Evolutionary conservation across 1,139 yeast species (phyloP), one percentile per base, ranked within the genome.

Genomic region (Eremothecium cymbalariae): DNA sequence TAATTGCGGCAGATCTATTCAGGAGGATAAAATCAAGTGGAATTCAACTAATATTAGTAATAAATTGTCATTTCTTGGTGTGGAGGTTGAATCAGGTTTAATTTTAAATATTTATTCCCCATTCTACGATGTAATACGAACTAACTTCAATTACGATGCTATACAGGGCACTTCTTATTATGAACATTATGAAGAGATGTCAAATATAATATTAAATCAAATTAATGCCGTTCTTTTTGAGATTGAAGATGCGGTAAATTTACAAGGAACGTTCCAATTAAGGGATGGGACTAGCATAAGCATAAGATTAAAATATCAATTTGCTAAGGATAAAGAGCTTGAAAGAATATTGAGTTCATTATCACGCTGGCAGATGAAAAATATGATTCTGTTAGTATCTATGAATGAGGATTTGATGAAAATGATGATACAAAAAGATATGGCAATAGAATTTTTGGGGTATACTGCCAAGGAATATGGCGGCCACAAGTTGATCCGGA

Each of bases 391-490:
- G 5, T 24, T 34, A 13, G 11, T 11, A 2, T 17, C 20, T 6
- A 18, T 26, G 12, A 24, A 28, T 6, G 29, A 29, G 13, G 32
- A 30, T 8, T 32, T 37, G 15, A 25, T 14, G 14, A 21, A n/a
- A 9, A 31, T 39, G 9, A 25, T 45, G 17, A 27, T 29, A 6
- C 31, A 36, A 14, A 46, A 45, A 25, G 51, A 45, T 24, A 40
- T 36, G 14, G 50, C 47, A 8, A 31, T 57, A 2, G 39, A 51
- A 4, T 52, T 46, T 23, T 32, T 57, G 1, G 38, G 35, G 20
- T 55, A 53, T 19, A 45, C 47, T 4, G 31, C 53, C 5, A 43
- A 42, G 3, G 51, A 50, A 9, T 26, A 53, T 18, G 55, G 55
- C 18, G 56, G 49, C 1, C 33, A 32, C 3, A 41, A 40, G 12